phyloP scores from a whole-genome alignment of 1,284 basidiomycete genomes.

The Ganoderma boninense region DNA sequence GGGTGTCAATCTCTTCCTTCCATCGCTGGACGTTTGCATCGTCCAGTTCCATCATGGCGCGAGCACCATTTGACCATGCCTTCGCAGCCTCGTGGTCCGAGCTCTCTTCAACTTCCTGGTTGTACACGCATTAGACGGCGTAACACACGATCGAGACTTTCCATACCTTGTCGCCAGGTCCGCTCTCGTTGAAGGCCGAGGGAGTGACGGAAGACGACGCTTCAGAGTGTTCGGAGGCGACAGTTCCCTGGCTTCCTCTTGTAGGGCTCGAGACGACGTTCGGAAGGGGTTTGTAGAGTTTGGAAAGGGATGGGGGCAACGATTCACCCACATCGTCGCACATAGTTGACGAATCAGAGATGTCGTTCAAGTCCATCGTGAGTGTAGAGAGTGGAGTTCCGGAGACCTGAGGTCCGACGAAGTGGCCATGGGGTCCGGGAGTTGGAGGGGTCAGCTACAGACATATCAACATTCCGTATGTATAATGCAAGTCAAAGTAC shows the following conservation, averaged over 20 bases:
- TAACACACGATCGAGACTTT: neutral
- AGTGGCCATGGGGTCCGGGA: neutral
- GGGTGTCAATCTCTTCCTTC: slow-evolving; percentile 20
- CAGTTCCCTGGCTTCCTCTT: neutral
- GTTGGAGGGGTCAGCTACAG: neutral
- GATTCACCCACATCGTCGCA: neutral
- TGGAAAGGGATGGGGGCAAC: too few species aligned
- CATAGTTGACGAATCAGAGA: neutral
- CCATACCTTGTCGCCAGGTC: neutral
- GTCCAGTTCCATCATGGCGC: slow-evolving; percentile 15
- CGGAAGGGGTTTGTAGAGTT: neutral
- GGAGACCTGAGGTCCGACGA: neutral
- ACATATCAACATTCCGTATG: neutral
- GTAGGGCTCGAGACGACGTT: neutral
- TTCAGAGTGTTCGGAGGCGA: neutral
- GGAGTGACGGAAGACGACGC: neutral
- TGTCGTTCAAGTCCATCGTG: neutral
- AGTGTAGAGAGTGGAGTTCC: neutral
- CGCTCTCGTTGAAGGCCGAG: neutral
- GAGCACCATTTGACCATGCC: slow-evolving; percentile 17
- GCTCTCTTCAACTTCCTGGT: neutral
- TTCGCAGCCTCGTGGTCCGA: neutral
- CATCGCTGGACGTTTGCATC: slow-evolving; percentile 12
- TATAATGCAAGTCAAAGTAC: neutral
- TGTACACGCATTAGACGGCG: neutral